Percentiles rank a stretch among this genome's conserved stretches.
Conservation (phyloP, 1,139 yeast genomes). For the Yamadazyma blattariae region DNA sequence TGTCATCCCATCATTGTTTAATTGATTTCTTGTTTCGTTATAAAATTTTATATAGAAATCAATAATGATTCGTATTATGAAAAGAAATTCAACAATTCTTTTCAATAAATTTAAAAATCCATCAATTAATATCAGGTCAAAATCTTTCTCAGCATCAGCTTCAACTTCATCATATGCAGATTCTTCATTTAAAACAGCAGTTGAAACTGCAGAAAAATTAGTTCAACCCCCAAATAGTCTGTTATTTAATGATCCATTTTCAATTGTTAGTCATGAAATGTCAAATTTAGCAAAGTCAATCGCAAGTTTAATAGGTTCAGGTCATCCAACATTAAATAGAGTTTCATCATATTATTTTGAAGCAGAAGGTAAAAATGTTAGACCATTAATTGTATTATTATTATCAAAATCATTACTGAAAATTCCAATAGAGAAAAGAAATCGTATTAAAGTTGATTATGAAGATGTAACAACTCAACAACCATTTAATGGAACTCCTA, state of each 20-base stretch:
- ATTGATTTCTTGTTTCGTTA: too few species aligned
- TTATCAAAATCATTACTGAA: conserved; percentile 78
- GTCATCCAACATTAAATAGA: conserved; percentile 87
- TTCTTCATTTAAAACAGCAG: conserved; percentile 47
- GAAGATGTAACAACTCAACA: conserved; percentile 65
- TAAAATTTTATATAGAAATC: too few species aligned
- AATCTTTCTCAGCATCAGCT: too few species aligned
- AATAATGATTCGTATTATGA: conserved; percentile 1
- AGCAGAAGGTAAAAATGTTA: conserved; percentile 91
- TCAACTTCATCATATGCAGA: neutral
- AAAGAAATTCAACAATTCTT: conserved; percentile 2
- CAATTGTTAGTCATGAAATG: conserved; percentile 95
- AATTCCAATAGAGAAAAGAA: conserved; percentile 70
- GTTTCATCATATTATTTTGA: conserved; percentile 93
- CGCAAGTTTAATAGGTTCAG: conserved; percentile 82
- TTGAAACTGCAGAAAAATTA: conserved; percentile 74
- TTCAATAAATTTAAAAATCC: neutral
- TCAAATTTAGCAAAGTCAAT: conserved; percentile 83
- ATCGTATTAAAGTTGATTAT: conserved; percentile 57
- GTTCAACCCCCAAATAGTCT: conserved; percentile 66
- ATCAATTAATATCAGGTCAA: too few species aligned
- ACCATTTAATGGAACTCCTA: conserved; percentile 53
- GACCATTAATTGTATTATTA: conserved; percentile 85
- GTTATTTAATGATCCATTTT: conserved; percentile 70
- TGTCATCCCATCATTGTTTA: too few species aligned